A percentile compares a stretch with the other conserved stretches of the same genome.
These are phyloP conservation scores for Allomyces macrogynus DNA, from an alignment of 192 early-diverging fungal species.

Conservation along the genomic window DNA sequence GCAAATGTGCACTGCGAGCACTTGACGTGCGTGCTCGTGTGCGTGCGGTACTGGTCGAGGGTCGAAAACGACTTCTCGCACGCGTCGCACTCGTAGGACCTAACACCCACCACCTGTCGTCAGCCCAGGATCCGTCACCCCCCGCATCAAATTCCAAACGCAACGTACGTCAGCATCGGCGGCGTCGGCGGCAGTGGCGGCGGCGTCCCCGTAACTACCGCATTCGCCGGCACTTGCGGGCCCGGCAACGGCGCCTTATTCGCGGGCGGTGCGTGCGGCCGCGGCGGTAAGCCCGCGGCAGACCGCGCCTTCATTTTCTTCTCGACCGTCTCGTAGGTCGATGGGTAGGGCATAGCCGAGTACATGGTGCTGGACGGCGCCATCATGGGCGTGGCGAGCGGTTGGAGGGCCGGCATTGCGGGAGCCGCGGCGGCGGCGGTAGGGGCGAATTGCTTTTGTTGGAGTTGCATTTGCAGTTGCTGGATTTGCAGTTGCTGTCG, in stretches of 20 bases:
- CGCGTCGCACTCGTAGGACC: background rate
- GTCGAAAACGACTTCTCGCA: background rate
- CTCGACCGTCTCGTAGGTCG: background rate
- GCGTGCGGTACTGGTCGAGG: background rate
- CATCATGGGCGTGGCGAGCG: background rate
- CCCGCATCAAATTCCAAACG: too few relatives aligned
- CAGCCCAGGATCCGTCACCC: too few relatives aligned
- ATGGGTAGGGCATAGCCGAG: background rate
- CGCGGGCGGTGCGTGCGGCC: background rate
- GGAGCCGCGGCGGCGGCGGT: background rate
- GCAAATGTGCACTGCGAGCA: background rate
- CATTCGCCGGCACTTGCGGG: background rate
- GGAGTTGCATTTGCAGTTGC: background rate
- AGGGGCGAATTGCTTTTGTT: background rate
- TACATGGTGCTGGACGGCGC: background rate
- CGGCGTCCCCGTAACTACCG: background rate
- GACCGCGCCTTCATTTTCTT: background rate
- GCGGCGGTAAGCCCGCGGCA: background rate
- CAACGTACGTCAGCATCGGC: background rate
- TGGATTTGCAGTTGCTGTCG: background rate
- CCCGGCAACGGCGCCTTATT: background rate
- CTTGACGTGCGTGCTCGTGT: background rate
- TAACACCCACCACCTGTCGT: background rate
- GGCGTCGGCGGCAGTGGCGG: background rate
- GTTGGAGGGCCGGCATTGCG: background rate